Base-by-base conservation (phyloP, 331 rosid genomes). In the Quercus tomentella region DNA sequence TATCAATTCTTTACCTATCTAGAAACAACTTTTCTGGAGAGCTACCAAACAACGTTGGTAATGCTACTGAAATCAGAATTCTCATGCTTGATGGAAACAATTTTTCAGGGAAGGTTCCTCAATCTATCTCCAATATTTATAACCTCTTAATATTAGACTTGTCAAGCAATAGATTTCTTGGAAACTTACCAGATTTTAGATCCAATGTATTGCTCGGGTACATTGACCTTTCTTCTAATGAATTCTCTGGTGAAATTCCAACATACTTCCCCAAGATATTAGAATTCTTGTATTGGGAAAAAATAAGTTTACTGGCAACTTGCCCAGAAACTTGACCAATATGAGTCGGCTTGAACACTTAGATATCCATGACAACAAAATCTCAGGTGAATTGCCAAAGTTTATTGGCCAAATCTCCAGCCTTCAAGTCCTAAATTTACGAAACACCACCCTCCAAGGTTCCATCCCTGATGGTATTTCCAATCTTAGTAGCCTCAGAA, bases 21-120 rank as follows among this genome's bases (percentile, higher is more conserved):
- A 35, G 86, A 26, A 83, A 83, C 70, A 78, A 79, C 12, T 79
- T 83, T 21, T 83, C 74, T 4, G 83, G 86, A 21, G 55, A 83
- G 23, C 52, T 83, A 55, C 86, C 86, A 0, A 62, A 74, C 21
- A 75, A 74, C 28, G 69, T 78, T 10, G 83, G 83, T 20, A 54
- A 78, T 2, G 80, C 74, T 55, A 58, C 1, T 33, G 9, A 3
- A 7, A 63, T 78, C 17, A 69, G 61, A 77, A 43, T 83, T 7
- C 83, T 83, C 14, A 74, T 83, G 83, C 31, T 74, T 62, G 69
- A 80, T 25, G 79, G 73, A 69, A 83, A 83, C 75, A 66, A 79
- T 20, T 75, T 83, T 75, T 79, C 83, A 21, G 86, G 86, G 45
- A 26, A 71, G 35, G 56, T 83, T 31, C 86, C 81, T 11, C 43